Evolutionary conservation across 176 grass and related monocot species (phyloP).

Genomic region (Phragmites australis): DNA sequence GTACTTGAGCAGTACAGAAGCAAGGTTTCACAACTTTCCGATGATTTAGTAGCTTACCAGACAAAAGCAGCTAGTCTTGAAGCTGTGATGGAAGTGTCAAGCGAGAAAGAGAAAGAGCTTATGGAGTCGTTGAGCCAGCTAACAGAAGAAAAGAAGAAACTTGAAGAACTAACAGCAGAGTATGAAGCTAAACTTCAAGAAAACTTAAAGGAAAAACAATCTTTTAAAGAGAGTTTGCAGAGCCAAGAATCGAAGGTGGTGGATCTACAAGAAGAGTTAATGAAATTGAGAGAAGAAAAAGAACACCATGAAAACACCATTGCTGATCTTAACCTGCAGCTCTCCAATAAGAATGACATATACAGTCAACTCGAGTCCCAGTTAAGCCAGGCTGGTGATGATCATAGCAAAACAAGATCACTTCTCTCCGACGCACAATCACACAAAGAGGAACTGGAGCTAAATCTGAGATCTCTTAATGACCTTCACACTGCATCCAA

Average conservation of each 20-base stretch:
- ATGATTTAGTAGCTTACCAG: conserved; percentile 59
- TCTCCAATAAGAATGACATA: conserved; percentile 50
- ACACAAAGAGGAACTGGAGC: conserved; percentile 71
- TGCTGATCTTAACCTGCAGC: conserved; percentile 48
- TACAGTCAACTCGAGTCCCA: conserved; percentile 53
- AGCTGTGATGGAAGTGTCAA: conserved; percentile 50
- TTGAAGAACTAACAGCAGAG: conserved; percentile 49
- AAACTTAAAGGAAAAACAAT: conserved; percentile 56
- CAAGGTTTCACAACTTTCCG: conserved; percentile 50
- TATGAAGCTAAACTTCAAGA: conserved; percentile 55
- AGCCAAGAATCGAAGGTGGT: conserved; percentile 57
- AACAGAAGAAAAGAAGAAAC: conserved; percentile 70
- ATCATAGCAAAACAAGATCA: conserved; percentile 57
- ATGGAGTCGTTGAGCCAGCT: conserved; percentile 51
- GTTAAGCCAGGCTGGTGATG: conserved; percentile 46
- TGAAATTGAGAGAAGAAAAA: conserved; percentile 65
- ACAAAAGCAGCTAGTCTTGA: conserved; percentile 69
- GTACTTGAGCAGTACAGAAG: conserved; percentile 48
- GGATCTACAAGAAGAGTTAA: conserved; percentile 52
- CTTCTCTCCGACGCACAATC: conserved; percentile 64
- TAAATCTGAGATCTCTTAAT: conserved; percentile 62
- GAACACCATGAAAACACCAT: conserved; percentile 47
- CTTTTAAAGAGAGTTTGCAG: conserved; percentile 56
- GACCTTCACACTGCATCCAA: conserved; percentile 58
- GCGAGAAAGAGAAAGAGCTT: conserved; percentile 64